Evolutionary conservation across 2,329 filamentous ascomycete genomes (phyloP).

Genomic region (Fusarium albidum): DNA sequence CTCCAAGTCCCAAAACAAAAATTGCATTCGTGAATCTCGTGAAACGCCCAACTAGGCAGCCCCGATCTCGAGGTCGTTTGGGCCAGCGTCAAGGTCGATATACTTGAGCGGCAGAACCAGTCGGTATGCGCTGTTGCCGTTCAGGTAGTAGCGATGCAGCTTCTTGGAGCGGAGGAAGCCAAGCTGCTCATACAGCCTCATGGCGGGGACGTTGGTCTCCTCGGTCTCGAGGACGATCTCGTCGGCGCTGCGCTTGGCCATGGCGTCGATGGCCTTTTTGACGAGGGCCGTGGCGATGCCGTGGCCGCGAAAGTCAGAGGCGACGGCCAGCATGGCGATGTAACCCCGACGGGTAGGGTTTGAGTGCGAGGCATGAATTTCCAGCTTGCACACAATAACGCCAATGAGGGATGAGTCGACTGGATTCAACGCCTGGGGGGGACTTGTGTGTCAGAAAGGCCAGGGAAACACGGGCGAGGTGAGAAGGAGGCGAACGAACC

Average conservation of each 20-base stretch:
- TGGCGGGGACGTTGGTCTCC: constrained; percentile 87
- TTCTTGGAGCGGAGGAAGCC: constrained; percentile 94
- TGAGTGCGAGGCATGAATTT: constrained; percentile 86
- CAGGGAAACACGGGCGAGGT: constrained; percentile 1
- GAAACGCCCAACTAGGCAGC: constrained; percentile 10
- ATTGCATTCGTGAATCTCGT: not conserved
- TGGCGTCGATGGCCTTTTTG: constrained; percentile 88
- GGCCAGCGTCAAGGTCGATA: constrained; percentile 50
- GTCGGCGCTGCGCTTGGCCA: constrained; percentile 84
- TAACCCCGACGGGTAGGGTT: constrained; percentile 81
- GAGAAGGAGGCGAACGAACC: constrained; percentile 63
- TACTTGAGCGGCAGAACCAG: constrained; percentile 81
- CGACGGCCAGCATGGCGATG: constrained; percentile 98
- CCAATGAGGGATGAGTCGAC: constrained; percentile 75
- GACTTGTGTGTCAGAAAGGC: constrained; percentile 27
- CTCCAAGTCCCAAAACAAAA: not conserved
- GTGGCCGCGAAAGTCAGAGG: constrained; percentile 78
- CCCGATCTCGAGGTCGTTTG: constrained; percentile 48
- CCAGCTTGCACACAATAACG: constrained; percentile 94
- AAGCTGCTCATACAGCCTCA: constrained; percentile 90
- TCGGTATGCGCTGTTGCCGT: constrained; percentile 93
- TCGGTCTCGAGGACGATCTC: constrained; percentile 97
- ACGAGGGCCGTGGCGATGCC: constrained; percentile 92
- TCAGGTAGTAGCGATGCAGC: constrained; percentile 93
- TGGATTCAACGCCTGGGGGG: constrained; percentile 64